Evolutionary conservation across 2,329 filamentous ascomycete genomes (phyloP).

Genomic region (Bipolaris oryzae): DNA sequence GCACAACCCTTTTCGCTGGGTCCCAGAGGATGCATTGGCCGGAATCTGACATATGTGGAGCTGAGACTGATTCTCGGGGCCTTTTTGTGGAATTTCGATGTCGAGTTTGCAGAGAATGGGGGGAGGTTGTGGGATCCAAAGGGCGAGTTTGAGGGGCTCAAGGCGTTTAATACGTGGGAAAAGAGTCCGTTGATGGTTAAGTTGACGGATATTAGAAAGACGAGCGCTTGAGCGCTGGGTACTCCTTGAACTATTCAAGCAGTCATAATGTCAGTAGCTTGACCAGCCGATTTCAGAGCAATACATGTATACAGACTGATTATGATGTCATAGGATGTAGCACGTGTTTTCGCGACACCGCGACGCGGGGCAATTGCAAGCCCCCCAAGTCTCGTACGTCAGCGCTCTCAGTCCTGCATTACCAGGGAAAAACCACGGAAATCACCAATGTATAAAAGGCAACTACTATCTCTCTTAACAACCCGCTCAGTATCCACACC

Average conservation of each 20-base stretch:
- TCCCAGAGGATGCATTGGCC: constrained; percentile 42
- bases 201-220: constrained; percentile 38
- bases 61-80: constrained; percentile 39
- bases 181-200: constrained; percentile 42
- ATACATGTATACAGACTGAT: not conserved
- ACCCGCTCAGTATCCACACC: not conserved
- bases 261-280: not conserved
- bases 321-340: not conserved
- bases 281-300: not conserved
- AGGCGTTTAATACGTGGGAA: constrained; percentile 44
- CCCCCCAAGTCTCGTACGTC: constrained; percentile 20
- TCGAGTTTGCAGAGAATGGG: constrained; percentile 38
- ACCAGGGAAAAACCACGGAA: not conserved
- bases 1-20: constrained; percentile 41
- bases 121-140: constrained; percentile 35
- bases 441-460: not conserved
- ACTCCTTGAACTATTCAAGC: not conserved
- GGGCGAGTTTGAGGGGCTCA: constrained; percentile 36
- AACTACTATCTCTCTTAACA: not conserved
- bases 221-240: constrained; percentile 7
- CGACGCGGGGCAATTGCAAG: constrained; percentile 18
- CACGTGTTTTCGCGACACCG: constrained; percentile 19
- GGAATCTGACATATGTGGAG: constrained; percentile 45
- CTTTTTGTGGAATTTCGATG: constrained; percentile 46
- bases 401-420: not conserved